These are phyloP conservation scores for Candida tammaniensis DNA, from an alignment of 805 yeast species.

Conservation along the genomic window DNA sequence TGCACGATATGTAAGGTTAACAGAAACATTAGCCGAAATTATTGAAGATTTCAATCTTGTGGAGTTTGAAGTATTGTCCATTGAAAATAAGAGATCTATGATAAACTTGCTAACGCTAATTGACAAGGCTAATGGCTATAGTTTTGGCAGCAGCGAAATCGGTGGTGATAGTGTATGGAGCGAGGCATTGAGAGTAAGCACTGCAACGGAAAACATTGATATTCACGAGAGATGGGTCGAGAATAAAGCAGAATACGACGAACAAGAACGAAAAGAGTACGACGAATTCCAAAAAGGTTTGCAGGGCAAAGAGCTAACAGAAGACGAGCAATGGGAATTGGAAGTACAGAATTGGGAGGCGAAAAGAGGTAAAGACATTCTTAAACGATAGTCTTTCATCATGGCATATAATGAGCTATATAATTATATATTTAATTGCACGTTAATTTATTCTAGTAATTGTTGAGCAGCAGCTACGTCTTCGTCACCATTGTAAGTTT, in stretches of 20 bases:
- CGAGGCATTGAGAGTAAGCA: constrained; percentile 86
- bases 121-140: constrained; percentile 92
- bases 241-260: constrained; percentile 73
- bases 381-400: constrained; percentile 9
- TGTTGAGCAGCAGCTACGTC: constrained; percentile 24
- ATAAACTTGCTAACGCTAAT: constrained; percentile 70
- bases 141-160: constrained; percentile 89
- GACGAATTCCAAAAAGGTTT: constrained; percentile 25
- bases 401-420: background rate
- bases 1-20: constrained; percentile 59
- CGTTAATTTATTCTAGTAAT: constrained; percentile 3
- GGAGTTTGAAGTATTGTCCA: constrained; percentile 81
- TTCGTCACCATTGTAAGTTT: constrained; percentile 31
- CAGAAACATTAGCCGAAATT: constrained; percentile 75
- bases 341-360: constrained; percentile 30
- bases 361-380: constrained; percentile 15
- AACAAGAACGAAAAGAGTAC: constrained; percentile 41
- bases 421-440: background rate
- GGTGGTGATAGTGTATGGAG: constrained; percentile 99
- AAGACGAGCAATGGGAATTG: constrained; percentile 69
- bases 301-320: constrained; percentile 44
- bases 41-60: constrained; percentile 86
- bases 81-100: constrained; percentile 92
- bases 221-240: constrained; percentile 96
- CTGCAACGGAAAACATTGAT: constrained; percentile 57